Evolutionary conservation across 331 rosid genomes (phyloP).

Genomic region (Stylosanthes scabra): DNA sequence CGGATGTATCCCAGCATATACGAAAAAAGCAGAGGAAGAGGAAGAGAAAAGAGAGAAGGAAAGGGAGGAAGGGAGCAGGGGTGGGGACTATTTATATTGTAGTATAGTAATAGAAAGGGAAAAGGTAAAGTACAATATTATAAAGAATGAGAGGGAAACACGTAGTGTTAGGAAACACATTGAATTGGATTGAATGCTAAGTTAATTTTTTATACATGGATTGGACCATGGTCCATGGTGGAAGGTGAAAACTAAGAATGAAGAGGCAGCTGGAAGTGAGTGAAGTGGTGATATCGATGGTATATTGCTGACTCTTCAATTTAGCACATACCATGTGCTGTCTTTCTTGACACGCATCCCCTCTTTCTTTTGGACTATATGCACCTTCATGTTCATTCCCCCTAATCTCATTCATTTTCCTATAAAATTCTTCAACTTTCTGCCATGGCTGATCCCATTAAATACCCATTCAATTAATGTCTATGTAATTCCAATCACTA

Average conservation of each 20-base stretch:
- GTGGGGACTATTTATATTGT: background rate
- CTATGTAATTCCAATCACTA: too few species aligned
- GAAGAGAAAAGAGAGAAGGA: background rate
- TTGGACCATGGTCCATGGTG: background rate
- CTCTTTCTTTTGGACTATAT: background rate
- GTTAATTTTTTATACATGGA: conserved; percentile 21
- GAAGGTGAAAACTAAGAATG: background rate
- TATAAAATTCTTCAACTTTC: too few species aligned
- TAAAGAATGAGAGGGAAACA: conserved; percentile 26
- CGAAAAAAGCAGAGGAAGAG: background rate
- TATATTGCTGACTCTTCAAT: conserved; percentile 32
- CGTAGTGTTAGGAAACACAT: background rate
- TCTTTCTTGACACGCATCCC: conserved; percentile 40
- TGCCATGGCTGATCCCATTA: too few species aligned
- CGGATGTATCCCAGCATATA: too few species aligned
- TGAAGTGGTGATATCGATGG: background rate
- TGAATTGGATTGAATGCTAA: too few species aligned
- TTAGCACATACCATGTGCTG: conserved; percentile 28
- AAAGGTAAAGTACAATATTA: background rate
- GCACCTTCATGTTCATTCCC: background rate
- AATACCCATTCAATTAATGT: too few species aligned
- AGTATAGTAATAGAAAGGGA: conserved; percentile 28
- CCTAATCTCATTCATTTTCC: too few species aligned
- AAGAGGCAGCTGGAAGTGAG: background rate
- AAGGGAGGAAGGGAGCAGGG: background rate